phyloP scores from a whole-genome alignment of 129 eudicot species.

The Kitagawia praeruptora region DNA sequence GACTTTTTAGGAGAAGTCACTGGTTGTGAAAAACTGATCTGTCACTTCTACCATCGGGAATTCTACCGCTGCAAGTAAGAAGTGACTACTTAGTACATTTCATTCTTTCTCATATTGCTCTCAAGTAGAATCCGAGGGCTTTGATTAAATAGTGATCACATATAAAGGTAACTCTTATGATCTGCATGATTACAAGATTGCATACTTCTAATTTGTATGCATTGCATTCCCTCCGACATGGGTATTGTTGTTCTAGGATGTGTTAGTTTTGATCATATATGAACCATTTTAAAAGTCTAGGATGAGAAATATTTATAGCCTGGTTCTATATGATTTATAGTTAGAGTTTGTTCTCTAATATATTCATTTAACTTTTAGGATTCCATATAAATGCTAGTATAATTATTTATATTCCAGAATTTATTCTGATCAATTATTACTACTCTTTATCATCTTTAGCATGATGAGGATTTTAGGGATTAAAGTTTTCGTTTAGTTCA shows the following conservation, averaged over 20 bases:
- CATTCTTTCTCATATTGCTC: not conserved
- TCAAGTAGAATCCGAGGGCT: not conserved
- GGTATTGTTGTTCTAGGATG: too few relatives aligned
- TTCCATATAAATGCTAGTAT: not conserved
- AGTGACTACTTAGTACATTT: not conserved
- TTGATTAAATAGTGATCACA: not conserved
- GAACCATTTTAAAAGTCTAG: not conserved
- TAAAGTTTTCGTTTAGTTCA: not conserved
- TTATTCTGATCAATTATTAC: not conserved
- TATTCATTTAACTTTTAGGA: not conserved
- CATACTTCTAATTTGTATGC: too few relatives aligned
- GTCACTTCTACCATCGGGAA: slow-evolving; percentile 94
- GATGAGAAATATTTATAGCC: not conserved
- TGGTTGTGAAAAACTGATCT: slow-evolving; percentile 64
- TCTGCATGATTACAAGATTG: not conserved
- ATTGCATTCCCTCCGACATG: too few relatives aligned
- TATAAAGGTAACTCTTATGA: not conserved
- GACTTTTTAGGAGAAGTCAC: slow-evolving; percentile 97
- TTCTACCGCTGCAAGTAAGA: slow-evolving; percentile 97
- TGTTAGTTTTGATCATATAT: not conserved
- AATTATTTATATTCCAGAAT: not conserved
- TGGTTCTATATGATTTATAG: not conserved
- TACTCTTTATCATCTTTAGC: not conserved
- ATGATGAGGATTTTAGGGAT: not conserved
- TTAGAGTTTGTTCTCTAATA: not conserved